A percentile compares a stretch with the other conserved stretches of the same genome.
Evolutionary conservation across 768 basidiomycete species (phyloP).

Genomic region (Termitomyces sp.): DNA sequence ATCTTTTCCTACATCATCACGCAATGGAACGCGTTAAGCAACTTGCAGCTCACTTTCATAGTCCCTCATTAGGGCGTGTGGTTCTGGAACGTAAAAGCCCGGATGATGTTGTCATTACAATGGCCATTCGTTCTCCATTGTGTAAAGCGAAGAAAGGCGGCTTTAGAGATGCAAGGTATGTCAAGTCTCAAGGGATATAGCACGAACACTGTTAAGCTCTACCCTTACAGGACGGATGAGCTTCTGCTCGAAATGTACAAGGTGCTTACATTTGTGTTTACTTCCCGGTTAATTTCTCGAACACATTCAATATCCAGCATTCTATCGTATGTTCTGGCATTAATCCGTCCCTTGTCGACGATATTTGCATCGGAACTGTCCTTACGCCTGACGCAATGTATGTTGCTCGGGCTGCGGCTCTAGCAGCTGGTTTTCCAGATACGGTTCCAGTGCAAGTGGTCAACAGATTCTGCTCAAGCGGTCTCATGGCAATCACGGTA

Average conservation of each 20-base stretch:
- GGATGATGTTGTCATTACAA: conserved; percentile 79
- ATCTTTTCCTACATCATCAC: background rate
- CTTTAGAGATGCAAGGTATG: conserved; percentile 63
- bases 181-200: background rate
- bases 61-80: conserved; percentile 38
- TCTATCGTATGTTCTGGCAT: conserved; percentile 52
- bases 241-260: conserved; percentile 79
- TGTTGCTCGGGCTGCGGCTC: conserved; percentile 66
- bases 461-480: conserved; percentile 81
- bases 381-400: conserved; percentile 62
- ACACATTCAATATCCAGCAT: conserved; percentile 34
- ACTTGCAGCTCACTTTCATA: conserved; percentile 52
- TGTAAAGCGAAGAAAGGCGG: conserved; percentile 77
- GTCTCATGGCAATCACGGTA: conserved; percentile 77
- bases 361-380: conserved; percentile 79
- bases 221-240: conserved; percentile 58
- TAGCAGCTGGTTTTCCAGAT: conserved; percentile 81
- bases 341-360: conserved; percentile 62
- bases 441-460: conserved; percentile 67
- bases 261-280: conserved; percentile 26
- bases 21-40: conserved; percentile 64
- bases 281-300: background rate
- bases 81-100: conserved; percentile 53
- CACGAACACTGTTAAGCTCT: background rate
- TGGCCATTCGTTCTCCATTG: conserved; percentile 73